A percentile compares a stretch with the other conserved stretches of the same genome.
These are phyloP conservation scores for Epichloe sylvatica DNA, from an alignment of 2,329 filamentous ascomycete species.

Conservation along the genomic window DNA sequence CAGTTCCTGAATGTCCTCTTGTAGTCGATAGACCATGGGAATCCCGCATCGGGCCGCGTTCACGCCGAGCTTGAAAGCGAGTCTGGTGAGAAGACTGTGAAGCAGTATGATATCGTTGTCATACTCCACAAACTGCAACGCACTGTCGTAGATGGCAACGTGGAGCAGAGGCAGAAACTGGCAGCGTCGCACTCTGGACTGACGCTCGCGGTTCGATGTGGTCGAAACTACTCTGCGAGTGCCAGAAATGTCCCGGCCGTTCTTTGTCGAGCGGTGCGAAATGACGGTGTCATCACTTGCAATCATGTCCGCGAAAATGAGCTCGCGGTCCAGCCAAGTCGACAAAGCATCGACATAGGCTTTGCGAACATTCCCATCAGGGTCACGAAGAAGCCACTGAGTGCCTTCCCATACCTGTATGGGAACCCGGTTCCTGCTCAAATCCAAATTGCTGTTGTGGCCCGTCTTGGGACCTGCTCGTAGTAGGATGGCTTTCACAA, in stretches of 20 bases:
- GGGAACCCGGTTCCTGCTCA: slow-evolving; percentile 61
- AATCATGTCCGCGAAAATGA: slow-evolving; percentile 49
- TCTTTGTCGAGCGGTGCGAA: slow-evolving; percentile 30
- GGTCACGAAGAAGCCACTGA: slow-evolving; percentile 77
- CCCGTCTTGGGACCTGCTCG: slow-evolving; percentile 61
- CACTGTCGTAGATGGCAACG: slow-evolving; percentile 78
- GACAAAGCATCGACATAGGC: slow-evolving; percentile 74
- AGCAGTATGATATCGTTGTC: slow-evolving; percentile 65
- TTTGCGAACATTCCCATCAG: slow-evolving; percentile 61
- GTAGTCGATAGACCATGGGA: slow-evolving; percentile 78
- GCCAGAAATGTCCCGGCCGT: slow-evolving; percentile 27
- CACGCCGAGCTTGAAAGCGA: slow-evolving; percentile 66
- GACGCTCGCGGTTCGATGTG: slow-evolving; percentile 47
- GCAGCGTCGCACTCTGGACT: slow-evolving; percentile 36
- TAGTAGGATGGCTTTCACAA: slow-evolving; percentile 68
- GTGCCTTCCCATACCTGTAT: slow-evolving; percentile 91
- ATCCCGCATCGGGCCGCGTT: slow-evolving; percentile 68
- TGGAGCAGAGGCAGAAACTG: slow-evolving; percentile 73
- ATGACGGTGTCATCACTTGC: slow-evolving; percentile 42
- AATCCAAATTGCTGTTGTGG: slow-evolving; percentile 42
- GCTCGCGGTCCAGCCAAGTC: slow-evolving; percentile 76
- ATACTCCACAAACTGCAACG: slow-evolving; percentile 55
- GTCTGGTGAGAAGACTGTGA: slow-evolving; percentile 59
- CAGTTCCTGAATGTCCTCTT: slow-evolving; percentile 63
- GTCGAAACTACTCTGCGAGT: slow-evolving; percentile 55